Conservation (phyloP, 345 rosid genomes). For the Microthlaspi erraticum region DNA sequence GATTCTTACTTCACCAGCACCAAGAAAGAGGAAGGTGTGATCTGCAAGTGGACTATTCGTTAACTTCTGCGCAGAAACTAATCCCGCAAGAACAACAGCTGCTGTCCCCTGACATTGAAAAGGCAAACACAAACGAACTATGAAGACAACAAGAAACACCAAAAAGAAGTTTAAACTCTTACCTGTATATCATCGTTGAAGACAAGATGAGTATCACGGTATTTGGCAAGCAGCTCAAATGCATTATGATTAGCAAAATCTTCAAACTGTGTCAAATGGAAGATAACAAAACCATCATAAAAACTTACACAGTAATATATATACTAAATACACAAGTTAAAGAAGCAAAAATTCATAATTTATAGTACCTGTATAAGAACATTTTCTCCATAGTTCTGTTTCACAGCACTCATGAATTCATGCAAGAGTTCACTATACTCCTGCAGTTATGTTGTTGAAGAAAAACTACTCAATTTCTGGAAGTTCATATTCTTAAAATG, state of each 20-base stretch:
- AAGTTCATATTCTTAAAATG: background rate
- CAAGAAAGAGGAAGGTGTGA: constrained; percentile 87
- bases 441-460: constrained; percentile 44
- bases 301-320: background rate
- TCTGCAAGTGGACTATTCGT: constrained; percentile 68
- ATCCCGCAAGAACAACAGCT: constrained; percentile 89
- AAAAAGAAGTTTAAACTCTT: background rate
- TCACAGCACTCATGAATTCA: constrained; percentile 91
- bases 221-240: constrained; percentile 76
- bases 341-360: constrained; percentile 7
- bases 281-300: constrained; percentile 1
- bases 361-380: constrained; percentile 75
- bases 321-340: background rate
- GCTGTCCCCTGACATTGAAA: constrained; percentile 78
- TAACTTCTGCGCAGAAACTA: constrained; percentile 78
- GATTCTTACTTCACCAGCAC: constrained; percentile 90
- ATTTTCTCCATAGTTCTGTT: constrained; percentile 91
- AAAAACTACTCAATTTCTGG: background rate
- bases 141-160: background rate
- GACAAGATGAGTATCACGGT: constrained; percentile 80
- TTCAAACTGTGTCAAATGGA: constrained; percentile 66
- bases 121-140: background rate
- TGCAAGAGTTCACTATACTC: constrained; percentile 76
- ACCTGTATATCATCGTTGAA: constrained; percentile 99
- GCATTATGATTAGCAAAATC: constrained; percentile 99